Conservation (phyloP, 2,329 filamentous ascomycete species). For the Ophiostoma sp. region DNA sequence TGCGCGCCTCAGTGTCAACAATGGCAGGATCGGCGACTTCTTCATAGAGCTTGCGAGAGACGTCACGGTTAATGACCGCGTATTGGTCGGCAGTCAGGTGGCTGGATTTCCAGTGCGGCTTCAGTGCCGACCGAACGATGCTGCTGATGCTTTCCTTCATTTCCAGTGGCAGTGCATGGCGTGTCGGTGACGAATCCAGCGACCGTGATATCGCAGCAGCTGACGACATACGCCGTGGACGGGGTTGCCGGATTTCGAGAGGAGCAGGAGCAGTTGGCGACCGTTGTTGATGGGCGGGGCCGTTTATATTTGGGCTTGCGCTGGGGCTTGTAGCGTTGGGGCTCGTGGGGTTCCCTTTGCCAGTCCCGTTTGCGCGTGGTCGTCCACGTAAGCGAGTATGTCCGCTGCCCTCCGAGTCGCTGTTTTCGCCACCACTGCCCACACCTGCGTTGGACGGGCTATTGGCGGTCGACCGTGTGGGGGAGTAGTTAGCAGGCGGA, state of each 20-base stretch:
- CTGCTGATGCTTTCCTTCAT: slow-evolving; percentile 86
- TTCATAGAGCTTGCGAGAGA: slow-evolving; percentile 86
- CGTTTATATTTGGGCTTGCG: slow-evolving; percentile 27
- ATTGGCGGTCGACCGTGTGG: slow-evolving; percentile 47
- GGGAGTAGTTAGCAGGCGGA: slow-evolving; percentile 73
- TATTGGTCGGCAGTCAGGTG: slow-evolving; percentile 86
- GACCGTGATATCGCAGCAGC: slow-evolving; percentile 48
- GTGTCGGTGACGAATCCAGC: slow-evolving; percentile 67
- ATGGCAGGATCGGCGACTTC: slow-evolving; percentile 55
- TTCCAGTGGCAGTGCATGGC: slow-evolving; percentile 67
- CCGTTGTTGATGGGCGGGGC: slow-evolving; percentile 31
- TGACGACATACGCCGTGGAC: slow-evolving; percentile 48
- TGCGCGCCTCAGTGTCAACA: slow-evolving; percentile 65
- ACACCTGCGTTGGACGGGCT: slow-evolving; percentile 15
- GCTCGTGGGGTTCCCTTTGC: slow-evolving; percentile 16
- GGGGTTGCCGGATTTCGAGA: slow-evolving; percentile 55
- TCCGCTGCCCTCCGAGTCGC: slow-evolving; percentile 38
- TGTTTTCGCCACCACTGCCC: slow-evolving; percentile 43
- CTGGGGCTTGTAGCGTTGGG: slow-evolving; percentile 41
- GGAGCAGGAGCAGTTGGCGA: slow-evolving; percentile 33
- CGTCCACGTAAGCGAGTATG: slow-evolving; percentile 11
- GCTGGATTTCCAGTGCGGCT: slow-evolving; percentile 77
- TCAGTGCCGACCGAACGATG: slow-evolving; percentile 80
- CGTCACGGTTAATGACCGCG: slow-evolving; percentile 83
- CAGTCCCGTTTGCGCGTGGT: slow-evolving; percentile 33